phyloP scores from a whole-genome alignment of 257 asterid genomes.

The Fraxinus cuspidata region DNA sequence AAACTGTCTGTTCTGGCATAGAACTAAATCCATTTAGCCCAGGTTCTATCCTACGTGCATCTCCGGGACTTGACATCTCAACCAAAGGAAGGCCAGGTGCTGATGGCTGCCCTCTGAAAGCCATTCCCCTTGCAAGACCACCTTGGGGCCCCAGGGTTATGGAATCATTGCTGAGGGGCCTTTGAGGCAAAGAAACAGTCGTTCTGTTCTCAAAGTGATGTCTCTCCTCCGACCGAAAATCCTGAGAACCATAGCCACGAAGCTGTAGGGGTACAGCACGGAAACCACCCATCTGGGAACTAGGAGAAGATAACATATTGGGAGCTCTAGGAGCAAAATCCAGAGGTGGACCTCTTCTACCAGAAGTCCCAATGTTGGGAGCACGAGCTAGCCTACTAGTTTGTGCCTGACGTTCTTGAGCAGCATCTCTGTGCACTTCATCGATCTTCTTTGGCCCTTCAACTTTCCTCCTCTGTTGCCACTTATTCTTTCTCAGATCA shows the following conservation, averaged over 20 bases:
- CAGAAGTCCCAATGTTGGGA: conserved; percentile 59
- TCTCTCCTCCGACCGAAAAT: conserved; percentile 62
- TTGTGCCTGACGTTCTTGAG: conserved; percentile 90
- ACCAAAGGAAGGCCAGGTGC: conserved; percentile 14
- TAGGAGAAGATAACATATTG: conserved; percentile 59
- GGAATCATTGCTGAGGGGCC: conserved; percentile 4
- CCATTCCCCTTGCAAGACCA: conserved; percentile 22
- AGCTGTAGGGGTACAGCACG: conserved; percentile 56
- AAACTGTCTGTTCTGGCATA: conserved; percentile 12
- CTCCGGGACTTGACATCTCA: conserved; percentile 17
- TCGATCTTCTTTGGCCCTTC: conserved; percentile 98
- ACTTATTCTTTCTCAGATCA: conserved; percentile 89
- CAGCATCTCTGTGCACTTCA: conserved; percentile 94
- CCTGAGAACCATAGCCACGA: conserved; percentile 75
- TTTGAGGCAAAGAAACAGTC: conserved; percentile 44
- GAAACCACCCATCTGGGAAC: conserved; percentile 46
- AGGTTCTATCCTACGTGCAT: conserved; percentile 5
- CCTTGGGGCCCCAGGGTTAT: conserved; percentile 19
- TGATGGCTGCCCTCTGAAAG: conserved; percentile 22
- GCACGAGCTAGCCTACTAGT: conserved; percentile 64
- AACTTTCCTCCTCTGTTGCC: conserved; percentile 97
- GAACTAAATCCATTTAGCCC: conserved; percentile 18
- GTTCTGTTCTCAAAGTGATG: conserved; percentile 60
- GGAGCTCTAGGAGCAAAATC: conserved; percentile 74
- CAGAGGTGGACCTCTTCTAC: conserved; percentile 67